phyloP scores from a whole-genome alignment of 2,329 filamentous ascomycete species.

The Laburnicola sp. region DNA sequence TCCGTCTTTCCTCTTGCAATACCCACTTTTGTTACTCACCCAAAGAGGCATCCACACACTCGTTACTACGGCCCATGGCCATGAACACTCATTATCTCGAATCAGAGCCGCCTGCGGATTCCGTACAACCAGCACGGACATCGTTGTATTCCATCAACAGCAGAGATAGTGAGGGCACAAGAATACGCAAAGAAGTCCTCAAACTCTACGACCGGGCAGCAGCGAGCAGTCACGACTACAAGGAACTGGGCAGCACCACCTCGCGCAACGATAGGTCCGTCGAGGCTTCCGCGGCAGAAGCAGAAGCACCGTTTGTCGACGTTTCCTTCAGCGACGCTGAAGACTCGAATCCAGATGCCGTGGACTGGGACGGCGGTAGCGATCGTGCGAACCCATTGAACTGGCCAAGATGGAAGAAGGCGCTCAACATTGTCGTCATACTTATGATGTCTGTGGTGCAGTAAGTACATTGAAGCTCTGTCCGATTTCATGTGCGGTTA shows the following conservation, averaged over 20 bases:
- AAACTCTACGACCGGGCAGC: neutral
- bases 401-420: slow-evolving; percentile 50
- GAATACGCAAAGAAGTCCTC: neutral
- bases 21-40: no score
- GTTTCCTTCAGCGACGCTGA: neutral
- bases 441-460: slow-evolving; percentile 31
- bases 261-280: no score
- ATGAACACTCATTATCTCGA: neutral
- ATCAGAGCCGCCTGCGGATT: neutral
- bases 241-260: no score
- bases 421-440: slow-evolving; percentile 20
- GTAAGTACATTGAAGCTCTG: slow-evolving; percentile 17
- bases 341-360: slow-evolving; percentile 40
- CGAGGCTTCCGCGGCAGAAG: neutral
- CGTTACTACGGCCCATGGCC: no score
- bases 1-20: no score
- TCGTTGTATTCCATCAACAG: slow-evolving; percentile 13
- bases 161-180: slow-evolving; percentile 43
- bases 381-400: slow-evolving; percentile 62
- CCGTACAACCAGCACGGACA: neutral
- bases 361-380: slow-evolving; percentile 61
- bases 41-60: no score
- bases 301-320: neutral
- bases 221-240: neutral
- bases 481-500: neutral